Base-by-base conservation (phyloP, 2,329 filamentous ascomycete genomes). In the Dactylellina parvicollis region DNA sequence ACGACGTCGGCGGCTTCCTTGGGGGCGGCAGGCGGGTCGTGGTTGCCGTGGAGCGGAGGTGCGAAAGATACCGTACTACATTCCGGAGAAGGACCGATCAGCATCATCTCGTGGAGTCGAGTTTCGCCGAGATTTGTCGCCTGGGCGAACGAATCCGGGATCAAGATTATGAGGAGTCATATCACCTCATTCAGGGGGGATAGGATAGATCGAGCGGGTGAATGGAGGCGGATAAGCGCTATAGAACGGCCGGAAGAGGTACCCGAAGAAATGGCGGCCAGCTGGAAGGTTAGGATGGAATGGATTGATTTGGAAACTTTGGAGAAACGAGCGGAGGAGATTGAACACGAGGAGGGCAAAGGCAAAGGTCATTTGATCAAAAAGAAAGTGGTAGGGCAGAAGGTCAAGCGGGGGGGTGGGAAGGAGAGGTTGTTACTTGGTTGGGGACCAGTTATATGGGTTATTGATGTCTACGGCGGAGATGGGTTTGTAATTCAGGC, bases 361-460 rank as follows among this genome's bases (percentile, higher is more conserved):
- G 69, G 78, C 12, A 60, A 75, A 32, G 59, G 34, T n/a, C 50
- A 67, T 55, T 18, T 73, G 76, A 77, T 62, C 75, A 81, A 55
- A 36, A 72, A 72, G 60, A 74, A 62, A 56, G 66, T 65, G 16
- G 77, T 78, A 20, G 75, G 75, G 4, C 78, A 79, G n/a, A 74
- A 74, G 30, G 26, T 75, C 10, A 52, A 75, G 14, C 75, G 77
- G 57, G 74, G 85, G 87, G 76, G 81, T 82, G 46, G 80, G 82
- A n/a, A 82, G 82, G 56, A 81, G 80, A 91, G 94, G 77, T 83
- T 98, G 18, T 83, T 99, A 5, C 90, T 99, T 22, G 95, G 95
- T 8, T 99, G 96, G 95, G 95, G 95, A 74, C 90, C 93, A 67
- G 96, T 91, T 0, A 92, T 96, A 61, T 99, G 95, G 95, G 89